Evolutionary conservation across 1,284 basidiomycete genomes (phyloP), one percentile per base, ranked within the genome.

Genomic region (Porodaedalea pini): DNA sequence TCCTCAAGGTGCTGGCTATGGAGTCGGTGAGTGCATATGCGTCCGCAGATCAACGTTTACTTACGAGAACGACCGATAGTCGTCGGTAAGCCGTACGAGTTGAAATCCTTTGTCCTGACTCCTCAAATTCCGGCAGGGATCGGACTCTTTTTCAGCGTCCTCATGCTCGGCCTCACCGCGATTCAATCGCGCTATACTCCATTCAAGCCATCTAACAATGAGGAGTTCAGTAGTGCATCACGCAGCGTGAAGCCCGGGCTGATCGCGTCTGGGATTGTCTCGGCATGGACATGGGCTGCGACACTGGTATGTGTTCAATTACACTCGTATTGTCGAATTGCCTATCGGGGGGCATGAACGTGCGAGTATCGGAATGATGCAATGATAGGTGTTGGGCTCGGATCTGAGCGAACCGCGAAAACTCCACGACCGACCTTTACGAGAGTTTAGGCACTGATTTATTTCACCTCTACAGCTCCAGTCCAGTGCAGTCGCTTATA

Each of bases 181-280:
- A 69, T 90, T 43, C 88, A 90, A 70, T 70, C 82, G 32, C 80
- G 88, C 39, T 90, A 90, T 65, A 90, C 88, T 0, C 76, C 81
- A 0, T 86, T 85, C 69, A 88, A 85, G 3, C 86, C 86, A 17
- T 81, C 81, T 60, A 83, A 77, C 62, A 81, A 83, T 5, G 85
- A 88, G 66, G 92, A 95, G 69, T 94, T 94, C 70, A 90, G 84
- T 62, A 88, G 84, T 56, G 92, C 92, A 2, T 89, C 86, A 2
- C 75, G 86, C 32, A 88, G 85, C 59, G 81, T 94, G 50, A 94
- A 94, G 64, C 92, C 94, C 1, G 94, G 92, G 5, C 76, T 97
- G 41, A 94, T 96, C 58, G 94, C 93, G 0, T 83, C 90, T 8
- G 93, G 92, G 5, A 94, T 96, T 61, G 91, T 95, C 17, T 86